Conservation (phyloP, 2,329 filamentous ascomycete genomes). For the Nigrospora oryzae region DNA sequence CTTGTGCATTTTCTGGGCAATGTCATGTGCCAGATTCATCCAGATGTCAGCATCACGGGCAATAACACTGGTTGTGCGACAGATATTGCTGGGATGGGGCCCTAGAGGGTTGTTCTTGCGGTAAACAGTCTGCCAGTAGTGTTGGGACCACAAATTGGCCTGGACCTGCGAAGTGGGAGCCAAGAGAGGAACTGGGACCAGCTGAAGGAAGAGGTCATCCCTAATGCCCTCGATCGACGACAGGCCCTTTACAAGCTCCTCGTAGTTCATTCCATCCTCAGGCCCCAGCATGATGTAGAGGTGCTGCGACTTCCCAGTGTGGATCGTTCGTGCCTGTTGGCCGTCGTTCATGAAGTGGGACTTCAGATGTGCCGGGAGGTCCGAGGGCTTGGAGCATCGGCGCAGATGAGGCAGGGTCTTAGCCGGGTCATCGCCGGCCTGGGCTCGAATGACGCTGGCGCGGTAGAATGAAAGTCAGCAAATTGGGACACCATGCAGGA, state of each 20-base stretch:
- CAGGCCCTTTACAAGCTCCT: conserved; percentile 41
- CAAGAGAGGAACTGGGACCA: conserved; percentile 61
- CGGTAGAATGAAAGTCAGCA: conserved; percentile 11
- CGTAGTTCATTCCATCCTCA: conserved; percentile 39
- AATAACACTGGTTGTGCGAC: conserved; percentile 62
- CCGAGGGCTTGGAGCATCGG: conserved; percentile 63
- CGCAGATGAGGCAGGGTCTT: conserved; percentile 64
- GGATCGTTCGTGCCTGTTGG: conserved; percentile 44
- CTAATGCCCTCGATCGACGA: conserved; percentile 41
- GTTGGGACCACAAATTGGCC: conserved; percentile 63
- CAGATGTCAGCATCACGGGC: conserved; percentile 53
- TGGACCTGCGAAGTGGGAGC: conserved; percentile 70
- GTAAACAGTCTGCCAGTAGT: conserved; percentile 81
- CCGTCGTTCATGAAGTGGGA: conserved; percentile 51
- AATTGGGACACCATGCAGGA: conserved; percentile 12
- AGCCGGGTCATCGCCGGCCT: conserved; percentile 52
- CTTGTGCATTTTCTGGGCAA: conserved; percentile 50
- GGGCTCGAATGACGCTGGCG: conserved; percentile 42
- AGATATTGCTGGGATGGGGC: conserved; percentile 68
- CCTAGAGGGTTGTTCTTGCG: conserved; percentile 82
- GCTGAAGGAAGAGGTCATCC: conserved; percentile 47
- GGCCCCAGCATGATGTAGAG: conserved; percentile 50
- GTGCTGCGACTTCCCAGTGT: conserved; percentile 51
- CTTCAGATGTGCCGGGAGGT: conserved; percentile 59
- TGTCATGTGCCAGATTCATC: conserved; percentile 58